Evolutionary conservation across 1,284 basidiomycete species (phyloP).

Genomic region (Ceratobasidium theobromae): DNA sequence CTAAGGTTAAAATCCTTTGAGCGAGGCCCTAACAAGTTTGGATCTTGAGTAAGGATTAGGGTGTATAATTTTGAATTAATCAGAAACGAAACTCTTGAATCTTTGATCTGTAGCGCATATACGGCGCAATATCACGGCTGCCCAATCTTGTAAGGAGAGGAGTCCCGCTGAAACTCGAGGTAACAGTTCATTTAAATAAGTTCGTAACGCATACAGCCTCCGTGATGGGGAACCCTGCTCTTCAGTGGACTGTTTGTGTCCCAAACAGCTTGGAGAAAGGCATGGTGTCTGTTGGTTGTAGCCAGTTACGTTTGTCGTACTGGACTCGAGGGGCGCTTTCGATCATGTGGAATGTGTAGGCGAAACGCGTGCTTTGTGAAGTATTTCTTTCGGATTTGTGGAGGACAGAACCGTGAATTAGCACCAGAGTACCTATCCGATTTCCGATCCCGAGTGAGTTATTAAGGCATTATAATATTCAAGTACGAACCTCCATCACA

Average conservation of each 20-base stretch:
- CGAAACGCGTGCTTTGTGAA: slow-evolving; percentile 72
- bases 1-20: slow-evolving; percentile 55
- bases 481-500: slow-evolving; percentile 69
- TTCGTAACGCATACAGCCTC: background rate
- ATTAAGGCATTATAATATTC: no score
- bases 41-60: no score
- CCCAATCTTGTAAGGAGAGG: no score
- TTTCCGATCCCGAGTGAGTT: no score
- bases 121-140: background rate
- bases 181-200: background rate
- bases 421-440: slow-evolving; percentile 75
- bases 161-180: background rate
- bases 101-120: background rate
- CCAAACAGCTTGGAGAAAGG: slow-evolving; percentile 76
- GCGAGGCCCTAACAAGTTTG: no score
- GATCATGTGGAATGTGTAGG: slow-evolving; percentile 94
- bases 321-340: slow-evolving; percentile 63
- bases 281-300: slow-evolving; percentile 80
- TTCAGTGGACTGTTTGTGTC: slow-evolving; percentile 32
- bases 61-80: no score
- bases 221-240: no score
- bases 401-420: slow-evolving; percentile 87
- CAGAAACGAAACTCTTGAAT: no score
- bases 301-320: slow-evolving; percentile 83
- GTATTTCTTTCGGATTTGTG: slow-evolving; percentile 86